Percentiles rank a stretch among this genome's conserved stretches.
These are phyloP conservation scores for Jackrogersella multiformis DNA, from an alignment of 495 filamentous ascomycete species.

Conservation along the genomic window DNA sequence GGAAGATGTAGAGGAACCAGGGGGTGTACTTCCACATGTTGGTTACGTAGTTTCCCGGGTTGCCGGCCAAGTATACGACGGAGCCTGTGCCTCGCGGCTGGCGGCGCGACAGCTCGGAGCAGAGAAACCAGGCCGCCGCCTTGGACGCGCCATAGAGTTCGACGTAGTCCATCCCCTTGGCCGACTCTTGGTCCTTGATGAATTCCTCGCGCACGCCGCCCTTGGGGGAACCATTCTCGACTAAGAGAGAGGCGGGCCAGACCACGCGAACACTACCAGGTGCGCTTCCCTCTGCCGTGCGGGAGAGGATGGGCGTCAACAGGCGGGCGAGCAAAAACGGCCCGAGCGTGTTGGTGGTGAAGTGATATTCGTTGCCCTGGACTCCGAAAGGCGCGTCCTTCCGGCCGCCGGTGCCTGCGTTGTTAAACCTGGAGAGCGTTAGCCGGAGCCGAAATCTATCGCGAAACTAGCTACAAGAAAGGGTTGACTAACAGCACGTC, in stretches of 20 bases:
- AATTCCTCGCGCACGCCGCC: not conserved
- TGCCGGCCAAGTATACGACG: not conserved
- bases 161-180: not conserved
- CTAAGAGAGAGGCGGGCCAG: not conserved
- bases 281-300: not conserved
- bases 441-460: not conserved
- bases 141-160: not conserved
- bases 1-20: not conserved
- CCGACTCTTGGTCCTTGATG: not conserved
- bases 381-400: not conserved
- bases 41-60: not conserved
- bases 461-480: not conserved
- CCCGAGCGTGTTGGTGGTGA: not conserved
- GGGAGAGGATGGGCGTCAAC: not conserved
- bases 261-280: not conserved
- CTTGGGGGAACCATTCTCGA: not conserved
- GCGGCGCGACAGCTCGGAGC: not conserved
- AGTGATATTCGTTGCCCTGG: not conserved
- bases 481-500: not conserved
- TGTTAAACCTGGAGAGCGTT: not conserved
- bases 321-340: not conserved
- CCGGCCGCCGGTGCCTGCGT: not conserved
- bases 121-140: not conserved
- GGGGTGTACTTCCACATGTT: not conserved
- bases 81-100: not conserved